Percentiles rank a stretch among this genome's conserved stretches.
phyloP scores from a whole-genome alignment of 2,329 filamentous ascomycete genomes.

The Aspergillus phoenicis region DNA sequence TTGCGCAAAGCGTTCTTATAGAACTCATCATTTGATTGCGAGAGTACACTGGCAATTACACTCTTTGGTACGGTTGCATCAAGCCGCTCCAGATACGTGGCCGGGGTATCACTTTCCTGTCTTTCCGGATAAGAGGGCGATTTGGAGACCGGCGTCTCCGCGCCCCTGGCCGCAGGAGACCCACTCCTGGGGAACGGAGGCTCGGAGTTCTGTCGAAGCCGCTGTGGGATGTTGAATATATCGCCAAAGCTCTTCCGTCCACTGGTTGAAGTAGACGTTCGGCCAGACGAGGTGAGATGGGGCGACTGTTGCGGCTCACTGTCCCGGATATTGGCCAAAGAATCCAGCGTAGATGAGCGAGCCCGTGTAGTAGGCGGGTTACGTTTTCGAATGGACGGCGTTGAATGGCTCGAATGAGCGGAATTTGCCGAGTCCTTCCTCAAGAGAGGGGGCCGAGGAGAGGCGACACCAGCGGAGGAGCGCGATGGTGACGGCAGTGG shows the following conservation, averaged over 20 bases:
- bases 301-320: slow-evolving; percentile 70
- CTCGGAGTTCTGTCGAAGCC: slow-evolving; percentile 81
- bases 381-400: slow-evolving; percentile 57
- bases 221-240: slow-evolving; percentile 72
- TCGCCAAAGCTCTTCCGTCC: slow-evolving; percentile 93
- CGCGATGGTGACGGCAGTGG: slow-evolving; percentile 54
- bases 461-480: slow-evolving; percentile 54
- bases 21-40: slow-evolving; percentile 84
- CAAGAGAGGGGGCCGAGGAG: slow-evolving; percentile 52
- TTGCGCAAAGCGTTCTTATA: slow-evolving; percentile 81
- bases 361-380: slow-evolving; percentile 61
- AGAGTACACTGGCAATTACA: slow-evolving; percentile 80
- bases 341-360: slow-evolving; percentile 88
- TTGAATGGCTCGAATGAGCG: slow-evolving; percentile 65
- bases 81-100: slow-evolving; percentile 81
- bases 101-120: slow-evolving; percentile 84
- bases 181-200: slow-evolving; percentile 66
- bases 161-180: slow-evolving; percentile 59
- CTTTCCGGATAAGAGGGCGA: slow-evolving; percentile 71
- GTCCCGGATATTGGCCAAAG: slow-evolving; percentile 70
- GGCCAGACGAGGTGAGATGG: slow-evolving; percentile 56
- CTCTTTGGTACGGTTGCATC: slow-evolving; percentile 79
- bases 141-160: slow-evolving; percentile 71
- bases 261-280: slow-evolving; percentile 80
- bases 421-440: slow-evolving; percentile 65